phyloP scores from a whole-genome alignment of 768 basidiomycete genomes.

The Mycena latifolia region DNA sequence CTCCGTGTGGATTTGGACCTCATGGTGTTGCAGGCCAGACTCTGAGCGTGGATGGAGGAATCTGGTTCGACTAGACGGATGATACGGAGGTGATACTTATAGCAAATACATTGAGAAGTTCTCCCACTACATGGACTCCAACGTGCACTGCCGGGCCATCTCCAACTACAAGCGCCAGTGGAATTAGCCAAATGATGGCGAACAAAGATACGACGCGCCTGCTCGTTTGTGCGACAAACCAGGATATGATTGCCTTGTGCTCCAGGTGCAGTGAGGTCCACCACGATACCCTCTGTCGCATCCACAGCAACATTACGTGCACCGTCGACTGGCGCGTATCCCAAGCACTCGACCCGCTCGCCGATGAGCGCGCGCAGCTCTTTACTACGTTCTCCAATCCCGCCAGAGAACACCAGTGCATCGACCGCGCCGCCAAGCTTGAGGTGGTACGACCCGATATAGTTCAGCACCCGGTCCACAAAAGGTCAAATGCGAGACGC shows the following conservation, averaged over 20 bases:
- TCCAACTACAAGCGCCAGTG: conserved; percentile 44
- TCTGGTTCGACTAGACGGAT: conserved; percentile 15
- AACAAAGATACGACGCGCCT: conserved; percentile 50
- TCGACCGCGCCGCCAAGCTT: conserved; percentile 78
- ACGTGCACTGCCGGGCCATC: conserved; percentile 58
- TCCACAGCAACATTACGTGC: conserved; percentile 59
- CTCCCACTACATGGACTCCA: conserved; percentile 25
- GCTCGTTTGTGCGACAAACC: conserved; percentile 78
- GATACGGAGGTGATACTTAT: background rate
- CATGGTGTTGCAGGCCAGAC: conserved; percentile 3
- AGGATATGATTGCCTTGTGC: conserved; percentile 52
- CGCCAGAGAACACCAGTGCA: conserved; percentile 88
- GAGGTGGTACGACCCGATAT: conserved; percentile 79
- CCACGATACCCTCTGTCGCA: conserved; percentile 51
- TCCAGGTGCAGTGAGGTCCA: conserved; percentile 56
- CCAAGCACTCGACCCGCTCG: conserved; percentile 68
- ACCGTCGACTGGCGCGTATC: conserved; percentile 64
- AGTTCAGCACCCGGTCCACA: conserved; percentile 80
- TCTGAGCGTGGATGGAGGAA: conserved; percentile 11
- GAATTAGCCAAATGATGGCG: conserved; percentile 8
- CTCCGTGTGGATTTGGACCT: no score
- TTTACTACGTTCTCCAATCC: conserved; percentile 84
- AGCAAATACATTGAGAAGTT: background rate
- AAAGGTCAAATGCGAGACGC: conserved; percentile 83
- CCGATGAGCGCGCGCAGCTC: conserved; percentile 72